Evolutionary conservation across 2,329 filamentous ascomycete genomes (phyloP).

Genomic region (Fusarium sp.): DNA sequence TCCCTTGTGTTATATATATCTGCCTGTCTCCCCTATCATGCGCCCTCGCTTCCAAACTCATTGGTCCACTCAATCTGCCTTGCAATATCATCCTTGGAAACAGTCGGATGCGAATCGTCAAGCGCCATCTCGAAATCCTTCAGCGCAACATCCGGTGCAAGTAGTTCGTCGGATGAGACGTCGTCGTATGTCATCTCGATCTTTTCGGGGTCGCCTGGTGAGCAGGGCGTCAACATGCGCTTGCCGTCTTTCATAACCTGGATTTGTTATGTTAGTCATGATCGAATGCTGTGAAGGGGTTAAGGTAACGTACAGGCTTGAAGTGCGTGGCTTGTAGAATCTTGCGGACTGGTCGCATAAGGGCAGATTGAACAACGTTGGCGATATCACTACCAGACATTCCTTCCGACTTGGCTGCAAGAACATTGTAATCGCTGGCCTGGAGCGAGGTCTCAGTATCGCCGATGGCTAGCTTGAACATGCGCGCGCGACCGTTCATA

Average conservation of each 20-base stretch:
- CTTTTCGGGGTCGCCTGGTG: conserved; percentile 85
- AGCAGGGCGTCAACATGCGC: conserved; percentile 86
- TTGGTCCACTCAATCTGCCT: conserved; percentile 92
- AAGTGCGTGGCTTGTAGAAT: conserved; percentile 98
- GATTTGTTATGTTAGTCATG: conserved; percentile 13
- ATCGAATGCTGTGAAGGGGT: neutral
- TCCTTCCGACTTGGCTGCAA: conserved; percentile 86
- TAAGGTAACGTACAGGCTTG: conserved; percentile 74
- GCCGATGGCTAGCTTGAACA: conserved; percentile 97
- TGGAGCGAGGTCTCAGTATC: conserved; percentile 88
- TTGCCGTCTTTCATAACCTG: conserved; percentile 76
- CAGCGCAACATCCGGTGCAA: conserved; percentile 85
- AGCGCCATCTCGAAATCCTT: conserved; percentile 96
- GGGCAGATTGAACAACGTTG: conserved; percentile 93
- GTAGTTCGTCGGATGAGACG: conserved; percentile 81
- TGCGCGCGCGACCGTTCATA: conserved; percentile 82
- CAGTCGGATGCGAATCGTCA: conserved; percentile 86
- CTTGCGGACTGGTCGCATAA: conserved; percentile 97
- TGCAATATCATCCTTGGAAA: conserved; percentile 85
- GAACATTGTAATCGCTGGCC: conserved; percentile 77
- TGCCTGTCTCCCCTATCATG: conserved; percentile 50
- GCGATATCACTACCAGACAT: conserved; percentile 97
- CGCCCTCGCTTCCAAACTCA: conserved; percentile 93
- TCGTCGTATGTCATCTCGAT: conserved; percentile 95
- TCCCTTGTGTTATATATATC: conserved; percentile 3